A percentile compares a stretch with the other conserved stretches of the same genome.
phyloP scores from a whole-genome alignment of 164 flowering plant species.

The Buxus sempervirens region DNA sequence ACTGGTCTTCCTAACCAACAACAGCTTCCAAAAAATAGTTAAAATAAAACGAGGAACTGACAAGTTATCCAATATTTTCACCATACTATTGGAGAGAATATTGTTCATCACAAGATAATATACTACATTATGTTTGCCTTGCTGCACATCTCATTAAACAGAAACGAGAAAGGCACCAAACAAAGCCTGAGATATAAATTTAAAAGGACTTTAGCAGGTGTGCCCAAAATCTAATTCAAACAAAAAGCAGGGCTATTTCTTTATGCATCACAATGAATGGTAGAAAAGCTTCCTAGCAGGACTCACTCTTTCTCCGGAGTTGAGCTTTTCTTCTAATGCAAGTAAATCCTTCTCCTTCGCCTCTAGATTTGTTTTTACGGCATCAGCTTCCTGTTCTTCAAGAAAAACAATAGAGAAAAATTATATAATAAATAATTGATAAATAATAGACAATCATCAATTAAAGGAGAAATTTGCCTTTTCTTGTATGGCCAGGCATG shows the following conservation, averaged over 20 bases:
- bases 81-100: not conserved
- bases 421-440: not conserved
- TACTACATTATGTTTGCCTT: too few species aligned
- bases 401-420: not conserved
- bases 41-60: too few species aligned
- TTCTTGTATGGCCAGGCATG: constrained; percentile 51
- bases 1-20: too few species aligned
- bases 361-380: constrained; percentile 37
- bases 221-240: too few species aligned
- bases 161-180: too few species aligned
- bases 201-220: too few species aligned
- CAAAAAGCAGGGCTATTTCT: too few species aligned
- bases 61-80: not conserved
- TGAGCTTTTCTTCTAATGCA: constrained; percentile 59
- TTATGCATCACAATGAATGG: too few species aligned
- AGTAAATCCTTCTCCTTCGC: constrained; percentile 50
- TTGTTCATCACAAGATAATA: too few species aligned
- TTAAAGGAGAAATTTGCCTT: constrained; percentile 37
- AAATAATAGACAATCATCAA: not conserved
- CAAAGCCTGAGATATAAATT: too few species aligned
- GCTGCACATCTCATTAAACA: too few species aligned
- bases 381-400: constrained; percentile 54
- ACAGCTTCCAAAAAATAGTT: too few species aligned
- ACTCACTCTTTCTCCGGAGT: constrained; percentile 73
- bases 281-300: not conserved